Evolutionary conservation across 139 green algal species (phyloP).

Genomic region (Closterium sp.): DNA sequence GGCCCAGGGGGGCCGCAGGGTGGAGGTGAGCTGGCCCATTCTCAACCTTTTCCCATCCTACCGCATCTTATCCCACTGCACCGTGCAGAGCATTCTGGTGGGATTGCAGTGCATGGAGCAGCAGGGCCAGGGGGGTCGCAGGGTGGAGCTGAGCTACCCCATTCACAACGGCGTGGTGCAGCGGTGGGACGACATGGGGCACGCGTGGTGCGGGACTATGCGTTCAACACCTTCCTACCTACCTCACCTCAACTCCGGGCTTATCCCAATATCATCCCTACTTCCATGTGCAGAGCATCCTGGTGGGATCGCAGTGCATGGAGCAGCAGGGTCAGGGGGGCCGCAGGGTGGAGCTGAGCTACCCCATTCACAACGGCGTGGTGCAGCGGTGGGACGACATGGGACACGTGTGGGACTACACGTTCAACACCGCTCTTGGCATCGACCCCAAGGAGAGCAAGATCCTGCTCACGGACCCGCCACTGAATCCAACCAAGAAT

Average conservation of each 20-base stretch:
- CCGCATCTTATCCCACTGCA: neutral
- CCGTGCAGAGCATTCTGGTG: slow-evolving; percentile 56
- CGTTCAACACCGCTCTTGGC: slow-evolving; percentile 55
- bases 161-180: too few relatives aligned
- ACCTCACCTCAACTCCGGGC: neutral
- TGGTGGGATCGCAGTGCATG: slow-evolving; percentile 60
- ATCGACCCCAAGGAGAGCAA: slow-evolving; percentile 56
- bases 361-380: slow-evolving; percentile 72
- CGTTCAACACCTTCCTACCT: too few relatives aligned
- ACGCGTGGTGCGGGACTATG: too few relatives aligned
- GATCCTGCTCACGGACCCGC: slow-evolving; percentile 74
- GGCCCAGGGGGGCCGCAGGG: neutral
- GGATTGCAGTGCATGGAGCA: slow-evolving; percentile 27
- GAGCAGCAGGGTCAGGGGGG: slow-evolving; percentile 27
- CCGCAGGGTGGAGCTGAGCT: slow-evolving; percentile 64
- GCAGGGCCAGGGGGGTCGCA: neutral
- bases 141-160: neutral
- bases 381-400: slow-evolving; percentile 77
- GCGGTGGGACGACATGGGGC: too few relatives aligned
- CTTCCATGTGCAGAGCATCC: slow-evolving; percentile 43
- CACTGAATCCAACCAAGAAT: slow-evolving; percentile 63
- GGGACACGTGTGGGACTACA: slow-evolving; percentile 67
- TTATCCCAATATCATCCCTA: neutral
- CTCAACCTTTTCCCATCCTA: neutral
- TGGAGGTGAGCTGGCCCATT: neutral